A percentile compares a stretch with the other conserved stretches of the same genome.
Evolutionary conservation across 2,329 filamentous ascomycete species (phyloP).

Genomic region (Penicillium vulpinum): DNA sequence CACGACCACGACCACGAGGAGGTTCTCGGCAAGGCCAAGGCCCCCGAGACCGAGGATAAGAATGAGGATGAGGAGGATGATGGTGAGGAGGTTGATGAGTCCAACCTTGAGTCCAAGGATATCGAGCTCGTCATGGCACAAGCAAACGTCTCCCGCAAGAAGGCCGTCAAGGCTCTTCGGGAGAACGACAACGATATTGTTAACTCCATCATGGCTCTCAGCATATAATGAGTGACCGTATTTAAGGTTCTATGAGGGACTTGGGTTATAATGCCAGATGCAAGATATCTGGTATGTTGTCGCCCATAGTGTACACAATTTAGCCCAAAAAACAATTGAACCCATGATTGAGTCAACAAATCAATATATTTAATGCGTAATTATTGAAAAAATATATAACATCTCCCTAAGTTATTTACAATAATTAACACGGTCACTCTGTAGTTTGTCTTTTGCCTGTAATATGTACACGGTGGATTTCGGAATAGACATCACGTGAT

Average conservation of each 20-base stretch:
- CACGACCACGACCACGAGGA: slow-evolving; percentile 54
- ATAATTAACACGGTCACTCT: background rate
- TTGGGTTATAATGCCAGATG: slow-evolving; percentile 29
- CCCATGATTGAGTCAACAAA: slow-evolving; percentile 25
- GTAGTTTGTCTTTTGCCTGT: background rate
- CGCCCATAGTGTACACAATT: slow-evolving; percentile 40
- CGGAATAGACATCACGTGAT: slow-evolving; percentile 33
- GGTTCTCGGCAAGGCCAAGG: slow-evolving; percentile 64
- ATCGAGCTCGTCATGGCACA: slow-evolving; percentile 99
- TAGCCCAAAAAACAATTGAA: slow-evolving; percentile 35
- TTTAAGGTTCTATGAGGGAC: slow-evolving; percentile 26
- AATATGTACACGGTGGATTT: slow-evolving; percentile 6
- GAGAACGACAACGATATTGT: slow-evolving; percentile 99
- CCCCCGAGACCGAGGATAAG: slow-evolving; percentile 57
- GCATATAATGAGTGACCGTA: slow-evolving; percentile 58
- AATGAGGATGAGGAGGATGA: slow-evolving; percentile 87
- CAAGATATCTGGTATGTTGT: slow-evolving; percentile 26
- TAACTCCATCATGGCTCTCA: slow-evolving; percentile 99
- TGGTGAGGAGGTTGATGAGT: slow-evolving; percentile 91
- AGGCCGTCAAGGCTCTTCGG: slow-evolving; percentile 92
- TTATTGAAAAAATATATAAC: background rate
- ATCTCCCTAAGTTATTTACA: background rate
- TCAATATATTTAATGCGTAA: background rate
- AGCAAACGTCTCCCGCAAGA: slow-evolving; percentile 94
- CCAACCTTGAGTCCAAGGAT: slow-evolving; percentile 96